Evolutionary conservation across 345 rosid species (phyloP).

Genomic region (Microcos paniculata): DNA sequence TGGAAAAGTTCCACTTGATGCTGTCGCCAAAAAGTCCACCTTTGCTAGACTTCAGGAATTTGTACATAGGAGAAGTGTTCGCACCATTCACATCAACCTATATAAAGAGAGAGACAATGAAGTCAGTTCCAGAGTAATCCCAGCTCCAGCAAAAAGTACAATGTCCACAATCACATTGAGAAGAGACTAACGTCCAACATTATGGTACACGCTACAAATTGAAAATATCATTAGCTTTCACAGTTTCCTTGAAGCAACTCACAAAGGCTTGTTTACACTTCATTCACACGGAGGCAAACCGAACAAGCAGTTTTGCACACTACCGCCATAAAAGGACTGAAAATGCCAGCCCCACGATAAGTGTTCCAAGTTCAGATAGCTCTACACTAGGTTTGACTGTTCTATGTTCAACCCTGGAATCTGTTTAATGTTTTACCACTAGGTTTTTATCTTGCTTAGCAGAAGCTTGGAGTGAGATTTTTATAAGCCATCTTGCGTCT

Average conservation of each 20-base stretch:
- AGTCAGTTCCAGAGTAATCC: not conserved
- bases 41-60: constrained; percentile 80
- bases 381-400: not conserved
- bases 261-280: not conserved
- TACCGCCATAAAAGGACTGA: not conserved
- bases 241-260: not conserved
- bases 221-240: not conserved
- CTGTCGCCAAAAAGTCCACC: constrained; percentile 68
- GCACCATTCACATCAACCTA: constrained; percentile 90
- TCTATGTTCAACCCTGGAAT: not conserved
- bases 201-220: not conserved
- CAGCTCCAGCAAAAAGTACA: not conserved
- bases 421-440: not conserved
- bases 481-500: not conserved
- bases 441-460: not conserved
- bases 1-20: constrained; percentile 89
- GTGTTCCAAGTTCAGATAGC: not conserved
- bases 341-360: no score
- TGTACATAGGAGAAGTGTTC: constrained; percentile 73
- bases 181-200: not conserved
- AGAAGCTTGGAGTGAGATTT: not conserved
- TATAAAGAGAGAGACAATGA: not conserved
- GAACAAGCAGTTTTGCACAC: not conserved
- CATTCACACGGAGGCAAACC: not conserved
- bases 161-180: not conserved